A percentile compares a stretch with the other conserved stretches of the same genome.
Conservation (phyloP, 768 basidiomycete species). For the Chiua virens region DNA sequence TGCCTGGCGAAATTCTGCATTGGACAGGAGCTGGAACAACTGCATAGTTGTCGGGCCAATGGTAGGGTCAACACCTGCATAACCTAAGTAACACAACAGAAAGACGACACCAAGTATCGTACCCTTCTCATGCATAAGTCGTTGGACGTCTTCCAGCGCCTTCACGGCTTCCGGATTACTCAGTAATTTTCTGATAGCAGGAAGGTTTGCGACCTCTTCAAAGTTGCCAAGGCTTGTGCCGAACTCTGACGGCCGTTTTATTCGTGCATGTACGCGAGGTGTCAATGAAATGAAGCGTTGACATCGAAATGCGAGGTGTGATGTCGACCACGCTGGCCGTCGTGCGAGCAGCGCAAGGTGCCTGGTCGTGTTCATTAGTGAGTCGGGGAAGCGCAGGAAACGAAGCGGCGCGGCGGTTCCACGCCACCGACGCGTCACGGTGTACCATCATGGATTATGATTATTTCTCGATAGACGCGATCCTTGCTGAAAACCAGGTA, state of each 20-base stretch:
- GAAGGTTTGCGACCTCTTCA: conserved; percentile 39
- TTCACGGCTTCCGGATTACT: conserved; percentile 49
- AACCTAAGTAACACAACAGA: not conserved
- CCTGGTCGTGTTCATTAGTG: conserved; percentile 22
- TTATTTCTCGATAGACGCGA: conserved; percentile 90
- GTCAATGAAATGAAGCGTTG: conserved; percentile 34
- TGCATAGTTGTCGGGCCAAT: conserved; percentile 50
- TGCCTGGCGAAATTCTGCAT: conserved; percentile 51
- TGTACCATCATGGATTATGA: conserved; percentile 71
- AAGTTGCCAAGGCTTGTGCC: conserved; percentile 41
- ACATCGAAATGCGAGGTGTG: conserved; percentile 5
- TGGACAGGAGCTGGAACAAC: conserved; percentile 54
- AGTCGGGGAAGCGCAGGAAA: not conserved
- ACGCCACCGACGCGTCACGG: conserved; percentile 24
- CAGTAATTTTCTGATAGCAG: conserved; percentile 47
- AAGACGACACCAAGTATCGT: conserved; percentile 5
- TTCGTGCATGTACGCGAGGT: conserved; percentile 27
- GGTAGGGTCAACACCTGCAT: conserved; percentile 48
- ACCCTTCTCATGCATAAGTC: conserved; percentile 50
- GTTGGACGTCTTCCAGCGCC: conserved; percentile 46
- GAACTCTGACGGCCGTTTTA: conserved; percentile 29
- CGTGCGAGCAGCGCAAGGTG: conserved; percentile 13
- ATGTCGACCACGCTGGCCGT: conserved; percentile 13
- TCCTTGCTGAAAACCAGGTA: conserved; percentile 90
- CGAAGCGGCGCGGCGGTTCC: not conserved